phyloP scores from a whole-genome alignment of 2,329 filamentous ascomycete genomes.

The Macrophomina phaseolina region DNA sequence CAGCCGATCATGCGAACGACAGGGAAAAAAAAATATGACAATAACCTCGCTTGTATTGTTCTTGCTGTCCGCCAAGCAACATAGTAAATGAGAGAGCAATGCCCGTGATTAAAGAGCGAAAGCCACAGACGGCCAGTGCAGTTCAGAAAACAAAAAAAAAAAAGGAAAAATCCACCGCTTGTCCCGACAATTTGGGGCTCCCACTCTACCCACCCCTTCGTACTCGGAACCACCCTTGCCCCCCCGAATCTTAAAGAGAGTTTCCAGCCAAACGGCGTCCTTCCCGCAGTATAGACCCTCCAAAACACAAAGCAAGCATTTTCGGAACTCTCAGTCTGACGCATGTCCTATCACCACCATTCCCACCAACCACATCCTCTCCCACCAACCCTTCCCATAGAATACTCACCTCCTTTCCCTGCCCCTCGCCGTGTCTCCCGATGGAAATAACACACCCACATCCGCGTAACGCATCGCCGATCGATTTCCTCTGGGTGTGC shows the following conservation, averaged over 20 bases:
- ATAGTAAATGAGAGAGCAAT: no score
- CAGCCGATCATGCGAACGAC: not conserved
- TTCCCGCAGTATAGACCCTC: not conserved
- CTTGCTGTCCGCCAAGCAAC: no score
- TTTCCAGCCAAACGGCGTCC: constrained; percentile 6
- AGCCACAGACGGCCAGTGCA: no score
- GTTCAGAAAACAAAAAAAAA: not conserved
- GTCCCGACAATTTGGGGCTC: not conserved
- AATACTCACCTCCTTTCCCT: not conserved
- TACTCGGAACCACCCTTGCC: not conserved
- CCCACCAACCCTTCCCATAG: not conserved
- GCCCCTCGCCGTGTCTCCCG: not conserved
- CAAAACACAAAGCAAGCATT: not conserved
- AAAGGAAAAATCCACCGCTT: not conserved
- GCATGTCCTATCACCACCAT: not conserved
- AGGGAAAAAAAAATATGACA: no score
- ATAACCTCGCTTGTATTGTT: no score
- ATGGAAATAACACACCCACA: no score
- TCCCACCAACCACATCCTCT: not conserved
- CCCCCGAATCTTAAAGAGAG: not conserved
- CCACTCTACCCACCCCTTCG: not conserved
- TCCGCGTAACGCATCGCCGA: not conserved
- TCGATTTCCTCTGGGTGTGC: not conserved
- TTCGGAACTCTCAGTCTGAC: not conserved
- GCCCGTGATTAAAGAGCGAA: no score